Conservation (phyloP, 192 early-diverging fungal species). For the Entrophospora sp. region DNA sequence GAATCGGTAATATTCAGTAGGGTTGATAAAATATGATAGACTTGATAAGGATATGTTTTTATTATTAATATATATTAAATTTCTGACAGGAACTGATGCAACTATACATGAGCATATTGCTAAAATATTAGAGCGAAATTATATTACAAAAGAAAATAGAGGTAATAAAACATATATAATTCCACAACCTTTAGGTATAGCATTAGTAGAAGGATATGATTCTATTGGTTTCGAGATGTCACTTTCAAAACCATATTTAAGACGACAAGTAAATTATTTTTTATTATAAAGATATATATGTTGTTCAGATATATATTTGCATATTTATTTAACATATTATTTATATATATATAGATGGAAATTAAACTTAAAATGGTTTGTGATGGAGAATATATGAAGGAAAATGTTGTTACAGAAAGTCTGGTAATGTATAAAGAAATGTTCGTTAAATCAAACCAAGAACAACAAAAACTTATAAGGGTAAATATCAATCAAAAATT, state of each 20-base stretch:
- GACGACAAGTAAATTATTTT: constrained; percentile 49
- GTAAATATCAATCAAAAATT: no score
- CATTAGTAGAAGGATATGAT: constrained; percentile 79
- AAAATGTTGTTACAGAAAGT: constrained; percentile 58
- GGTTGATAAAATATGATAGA: neutral
- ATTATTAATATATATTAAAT: neutral
- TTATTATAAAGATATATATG: constrained; percentile 1
- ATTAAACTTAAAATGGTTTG: constrained; percentile 66
- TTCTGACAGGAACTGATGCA: constrained; percentile 76
- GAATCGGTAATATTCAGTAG: constrained; percentile 59
- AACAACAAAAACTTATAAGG: constrained; percentile 38
- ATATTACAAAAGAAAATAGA: constrained; percentile 55
- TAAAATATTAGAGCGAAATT: constrained; percentile 82
- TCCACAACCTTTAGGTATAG: constrained; percentile 83
- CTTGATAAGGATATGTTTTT: neutral
- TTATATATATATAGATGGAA: constrained; percentile 72
- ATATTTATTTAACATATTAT: no score
- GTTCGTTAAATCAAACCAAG: constrained; percentile 44
- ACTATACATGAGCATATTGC: constrained; percentile 96
- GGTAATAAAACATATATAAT: constrained; percentile 41
- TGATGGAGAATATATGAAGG: constrained; percentile 52
- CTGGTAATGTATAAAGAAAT: constrained; percentile 65
- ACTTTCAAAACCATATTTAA: constrained; percentile 81
- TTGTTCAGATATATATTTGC: constrained; percentile 5
- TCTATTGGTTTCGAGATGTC: constrained; percentile 77